phyloP scores from a whole-genome alignment of 805 yeast species.

The Saccharomycopsis malanga region DNA sequence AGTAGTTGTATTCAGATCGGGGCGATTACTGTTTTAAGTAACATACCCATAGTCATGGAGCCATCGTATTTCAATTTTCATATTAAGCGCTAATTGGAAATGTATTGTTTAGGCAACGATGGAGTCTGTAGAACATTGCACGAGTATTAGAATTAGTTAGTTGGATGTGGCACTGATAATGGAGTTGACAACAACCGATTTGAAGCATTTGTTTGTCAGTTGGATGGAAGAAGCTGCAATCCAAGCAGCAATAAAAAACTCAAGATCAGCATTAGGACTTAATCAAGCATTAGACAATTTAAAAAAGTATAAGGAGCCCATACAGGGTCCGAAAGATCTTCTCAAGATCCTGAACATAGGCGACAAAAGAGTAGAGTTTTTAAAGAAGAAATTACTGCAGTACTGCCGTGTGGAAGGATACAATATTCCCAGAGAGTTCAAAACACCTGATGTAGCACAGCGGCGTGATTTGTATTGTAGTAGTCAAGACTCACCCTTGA shows the following conservation, averaged over 20 bases:
- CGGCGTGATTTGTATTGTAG: not conserved
- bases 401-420: slow-evolving; percentile 54
- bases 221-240: slow-evolving; percentile 54
- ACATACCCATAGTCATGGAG: too few relatives aligned
- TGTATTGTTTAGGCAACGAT: too few relatives aligned
- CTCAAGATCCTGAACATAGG: slow-evolving; percentile 63
- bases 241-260: slow-evolving; percentile 40
- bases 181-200: slow-evolving; percentile 37
- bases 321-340: slow-evolving; percentile 53
- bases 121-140: too few relatives aligned
- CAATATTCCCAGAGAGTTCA: slow-evolving; percentile 35
- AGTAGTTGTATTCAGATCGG: not conserved
- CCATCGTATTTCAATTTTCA: too few relatives aligned
- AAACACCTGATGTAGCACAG: slow-evolving; percentile 19
- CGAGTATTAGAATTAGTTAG: too few relatives aligned
- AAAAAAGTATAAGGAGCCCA: slow-evolving; percentile 35
- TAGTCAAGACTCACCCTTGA: not conserved
- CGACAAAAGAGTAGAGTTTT: slow-evolving; percentile 48
- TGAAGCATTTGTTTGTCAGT: slow-evolving; percentile 43
- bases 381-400: slow-evolving; percentile 39
- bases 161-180: too few relatives aligned
- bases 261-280: slow-evolving; percentile 47
- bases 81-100: too few relatives aligned
- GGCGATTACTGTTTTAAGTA: not conserved
- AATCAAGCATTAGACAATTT: slow-evolving; percentile 51